Percentiles rank a stretch among this genome's conserved stretches.
Evolutionary conservation across 2,329 filamentous ascomycete species (phyloP).

Genomic region (Cercospora sp.): DNA sequence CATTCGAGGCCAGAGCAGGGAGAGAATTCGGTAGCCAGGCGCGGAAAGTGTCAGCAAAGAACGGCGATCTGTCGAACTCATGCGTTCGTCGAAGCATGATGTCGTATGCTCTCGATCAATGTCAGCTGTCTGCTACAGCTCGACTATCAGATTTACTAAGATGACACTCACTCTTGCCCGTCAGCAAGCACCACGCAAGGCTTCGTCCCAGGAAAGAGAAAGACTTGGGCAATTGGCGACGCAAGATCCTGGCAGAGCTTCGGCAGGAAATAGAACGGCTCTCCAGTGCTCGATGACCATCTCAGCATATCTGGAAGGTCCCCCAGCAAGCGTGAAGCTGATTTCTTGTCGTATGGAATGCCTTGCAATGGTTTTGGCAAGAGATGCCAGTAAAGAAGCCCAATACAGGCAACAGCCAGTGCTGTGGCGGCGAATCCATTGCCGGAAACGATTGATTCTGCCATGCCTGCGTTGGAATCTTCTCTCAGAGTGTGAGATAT

Average conservation of each 20-base stretch:
- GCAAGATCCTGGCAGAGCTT: slow-evolving; percentile 22
- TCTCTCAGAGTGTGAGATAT: neutral
- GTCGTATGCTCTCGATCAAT: slow-evolving; percentile 40
- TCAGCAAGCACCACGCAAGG: slow-evolving; percentile 51
- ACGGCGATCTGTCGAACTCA: slow-evolving; percentile 49
- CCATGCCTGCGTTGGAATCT: neutral
- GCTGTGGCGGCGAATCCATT: neutral
- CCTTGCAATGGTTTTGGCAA: slow-evolving; percentile 48
- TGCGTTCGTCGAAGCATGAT: slow-evolving; percentile 47
- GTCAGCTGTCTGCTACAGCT: neutral
- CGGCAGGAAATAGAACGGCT: slow-evolving; percentile 29
- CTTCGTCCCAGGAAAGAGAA: slow-evolving; percentile 46
- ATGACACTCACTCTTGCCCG: slow-evolving; percentile 43
- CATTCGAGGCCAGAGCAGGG: slow-evolving; percentile 29
- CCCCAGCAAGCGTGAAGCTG: slow-evolving; percentile 44
- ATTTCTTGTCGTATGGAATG: slow-evolving; percentile 49
- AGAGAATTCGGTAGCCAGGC: slow-evolving; percentile 31
- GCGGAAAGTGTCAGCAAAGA: slow-evolving; percentile 36
- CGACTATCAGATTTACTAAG: no score
- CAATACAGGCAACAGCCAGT: neutral
- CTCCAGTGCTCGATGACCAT: neutral
- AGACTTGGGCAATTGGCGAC: slow-evolving; percentile 51
- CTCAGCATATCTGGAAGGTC: slow-evolving; percentile 47
- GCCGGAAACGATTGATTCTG: neutral
- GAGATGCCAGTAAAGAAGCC: neutral